Evolutionary conservation across 345 rosid genomes (phyloP).

Genomic region (Euclidium syriacum): DNA sequence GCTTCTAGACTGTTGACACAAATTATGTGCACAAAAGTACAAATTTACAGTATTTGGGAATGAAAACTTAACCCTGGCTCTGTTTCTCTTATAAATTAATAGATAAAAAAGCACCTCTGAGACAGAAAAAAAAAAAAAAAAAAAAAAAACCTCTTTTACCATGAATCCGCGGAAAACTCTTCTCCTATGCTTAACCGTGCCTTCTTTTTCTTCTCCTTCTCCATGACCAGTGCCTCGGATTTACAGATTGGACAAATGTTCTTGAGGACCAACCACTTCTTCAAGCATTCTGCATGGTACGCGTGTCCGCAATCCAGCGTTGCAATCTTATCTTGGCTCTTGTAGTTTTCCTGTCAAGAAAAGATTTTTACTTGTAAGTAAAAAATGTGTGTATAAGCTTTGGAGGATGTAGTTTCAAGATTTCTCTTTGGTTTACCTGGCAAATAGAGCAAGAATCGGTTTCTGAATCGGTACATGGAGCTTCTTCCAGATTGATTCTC

Average conservation of each 20-base stretch:
- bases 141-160: conserved; percentile 9
- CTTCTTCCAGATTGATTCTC: conserved; percentile 57
- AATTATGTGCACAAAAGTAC: conserved; percentile 34
- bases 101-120: conserved; percentile 25
- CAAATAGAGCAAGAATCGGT: conserved; percentile 76
- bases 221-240: conserved; percentile 56
- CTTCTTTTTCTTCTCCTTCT: conserved; percentile 9
- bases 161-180: conserved; percentile 2
- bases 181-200: conserved; percentile 16
- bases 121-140: too few species aligned
- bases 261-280: conserved; percentile 81
- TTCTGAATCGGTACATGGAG: conserved; percentile 47
- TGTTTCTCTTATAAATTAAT: conserved; percentile 31
- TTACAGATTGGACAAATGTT: conserved; percentile 89
- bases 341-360: conserved; percentile 53
- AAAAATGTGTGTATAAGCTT: background rate
- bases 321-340: conserved; percentile 50
- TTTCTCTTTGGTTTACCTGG: conserved; percentile 49
- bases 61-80: conserved; percentile 28
- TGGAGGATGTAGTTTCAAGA: conserved; percentile 8
- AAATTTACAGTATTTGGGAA: conserved; percentile 32
- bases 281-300: conserved; percentile 77
- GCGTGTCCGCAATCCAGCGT: conserved; percentile 69
- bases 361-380: background rate
- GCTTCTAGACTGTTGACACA: conserved; percentile 10